phyloP scores from a whole-genome alignment of 2,329 filamentous ascomycete genomes.

The Fonsecaea nubica region DNA sequence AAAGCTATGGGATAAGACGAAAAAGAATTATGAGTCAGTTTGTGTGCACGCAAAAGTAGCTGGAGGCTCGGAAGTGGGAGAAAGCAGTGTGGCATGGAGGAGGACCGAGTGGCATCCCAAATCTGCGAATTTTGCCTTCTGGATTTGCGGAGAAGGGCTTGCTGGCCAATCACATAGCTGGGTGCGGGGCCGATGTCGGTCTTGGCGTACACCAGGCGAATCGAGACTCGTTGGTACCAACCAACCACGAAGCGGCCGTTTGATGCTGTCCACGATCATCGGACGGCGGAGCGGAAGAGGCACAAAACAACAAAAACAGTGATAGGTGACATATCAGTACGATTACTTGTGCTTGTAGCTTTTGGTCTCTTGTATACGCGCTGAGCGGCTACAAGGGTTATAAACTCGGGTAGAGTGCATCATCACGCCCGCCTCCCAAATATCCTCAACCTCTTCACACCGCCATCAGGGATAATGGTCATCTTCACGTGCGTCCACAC shows the following conservation, averaged over 20 bases:
- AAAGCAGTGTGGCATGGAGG: conserved; percentile 13
- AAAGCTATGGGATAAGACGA: conserved; percentile 1
- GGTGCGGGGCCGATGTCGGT: conserved; percentile 31
- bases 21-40: conserved; percentile 28
- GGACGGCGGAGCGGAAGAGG: conserved; percentile 1
- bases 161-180: not conserved
- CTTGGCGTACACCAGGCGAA: conserved; percentile 22
- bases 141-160: conserved; percentile 22
- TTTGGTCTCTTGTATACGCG: too few relatives aligned
- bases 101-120: conserved; percentile 1
- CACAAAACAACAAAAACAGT: not conserved
- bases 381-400: not conserved
- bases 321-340: not conserved
- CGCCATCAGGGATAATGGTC: conserved; percentile 90
- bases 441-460: conserved; percentile 84
- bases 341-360: not conserved
- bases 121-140: conserved; percentile 19
- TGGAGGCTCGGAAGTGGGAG: conserved; percentile 10
- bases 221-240: conserved; percentile 7
- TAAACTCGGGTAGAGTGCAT: not conserved
- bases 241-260: conserved; percentile 18
- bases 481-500: conserved; percentile 84
- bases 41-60: not conserved
- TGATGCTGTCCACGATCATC: not conserved
- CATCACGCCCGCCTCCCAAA: conserved; percentile 66